Evolutionary conservation across 1,139 yeast species (phyloP), one percentile per base, ranked within the genome.

Genomic region (Kodamaea alishanica): DNA sequence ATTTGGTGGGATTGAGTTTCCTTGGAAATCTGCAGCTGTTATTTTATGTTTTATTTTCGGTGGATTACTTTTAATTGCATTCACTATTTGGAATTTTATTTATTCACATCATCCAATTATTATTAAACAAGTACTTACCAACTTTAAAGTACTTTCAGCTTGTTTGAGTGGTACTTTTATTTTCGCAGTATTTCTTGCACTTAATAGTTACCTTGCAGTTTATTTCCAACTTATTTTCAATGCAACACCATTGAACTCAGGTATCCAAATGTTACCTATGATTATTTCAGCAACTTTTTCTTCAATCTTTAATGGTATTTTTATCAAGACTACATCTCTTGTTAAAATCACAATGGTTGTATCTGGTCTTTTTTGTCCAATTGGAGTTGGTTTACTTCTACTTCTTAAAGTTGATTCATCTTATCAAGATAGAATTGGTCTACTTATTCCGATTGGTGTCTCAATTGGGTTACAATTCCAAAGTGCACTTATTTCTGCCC

Each of bases 21-120:
- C 63, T 0, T 77, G 83, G 83, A 57, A 63, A 15, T 77, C 84
- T 1, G 79, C 77, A 5, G 68, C 79, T 2, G 78, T 78, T 1
- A 77, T 82, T 24, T 54, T 64, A 28, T 69, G 75, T 50, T 76
- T 82, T 48, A 67, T 73, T 4, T 50, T 81, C 26, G 84, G 86
- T 12, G 79, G 78, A 0, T 35, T 71, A 0, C 32, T 71, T 7
- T 28, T 65, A 1, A 52, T 72, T 11, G 49, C 50, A 0, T 79
- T 79, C 45, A 39, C 60, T 26, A 46, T 68, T 23, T 81, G 77
- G 68, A 77, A 78, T 49, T 77, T 77, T 50, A 45, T 41, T 15
- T 57, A 58, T 40, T 68, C 81, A 1, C 60, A 59, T 26, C 51
- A 65, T 33, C 83, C 82, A 5, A 55, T 78, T 10, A 60, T 79